Conservation (phyloP, 306 rosid genomes). For the Prunus padus region DNA sequence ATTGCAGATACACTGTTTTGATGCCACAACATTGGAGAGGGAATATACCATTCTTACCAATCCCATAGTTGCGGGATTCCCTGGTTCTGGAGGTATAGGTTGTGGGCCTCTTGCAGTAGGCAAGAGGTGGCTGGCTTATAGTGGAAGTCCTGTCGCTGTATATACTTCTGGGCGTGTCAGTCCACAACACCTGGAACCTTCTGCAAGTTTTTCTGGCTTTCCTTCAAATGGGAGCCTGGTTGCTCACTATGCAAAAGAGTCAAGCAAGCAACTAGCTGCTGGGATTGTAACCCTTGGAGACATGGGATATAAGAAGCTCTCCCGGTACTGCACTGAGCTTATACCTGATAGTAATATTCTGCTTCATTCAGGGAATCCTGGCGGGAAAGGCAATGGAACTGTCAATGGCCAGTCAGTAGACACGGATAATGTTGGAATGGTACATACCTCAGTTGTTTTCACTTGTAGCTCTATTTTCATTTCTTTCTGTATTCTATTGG, state of each 20-base stretch:
- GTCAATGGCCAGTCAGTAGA: conserved; percentile 61
- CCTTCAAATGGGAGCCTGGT: conserved; percentile 86
- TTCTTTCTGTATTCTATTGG: not conserved
- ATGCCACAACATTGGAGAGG: conserved; percentile 69
- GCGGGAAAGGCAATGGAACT: conserved; percentile 54
- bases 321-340: conserved; percentile 78
- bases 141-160: conserved; percentile 65
- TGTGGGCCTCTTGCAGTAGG: conserved; percentile 97
- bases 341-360: conserved; percentile 60
- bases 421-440: conserved; percentile 80
- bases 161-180: conserved; percentile 63
- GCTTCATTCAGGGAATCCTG: conserved; percentile 49
- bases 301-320: conserved; percentile 89
- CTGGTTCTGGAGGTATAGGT: conserved; percentile 75
- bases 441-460: conserved; percentile 31
- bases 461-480: conserved; percentile 8
- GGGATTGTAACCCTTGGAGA: conserved; percentile 91
- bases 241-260: conserved; percentile 93
- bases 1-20: conserved; percentile 87
- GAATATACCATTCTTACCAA: conserved; percentile 83
- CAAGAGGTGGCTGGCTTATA: conserved; percentile 94
- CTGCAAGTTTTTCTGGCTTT: conserved; percentile 66
- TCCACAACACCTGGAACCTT: conserved; percentile 71
- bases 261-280: conserved; percentile 94
- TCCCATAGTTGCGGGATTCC: conserved; percentile 57